Conservation (phyloP, 2,329 filamentous ascomycete species). For the Aspergillus novoparasiticus region DNA sequence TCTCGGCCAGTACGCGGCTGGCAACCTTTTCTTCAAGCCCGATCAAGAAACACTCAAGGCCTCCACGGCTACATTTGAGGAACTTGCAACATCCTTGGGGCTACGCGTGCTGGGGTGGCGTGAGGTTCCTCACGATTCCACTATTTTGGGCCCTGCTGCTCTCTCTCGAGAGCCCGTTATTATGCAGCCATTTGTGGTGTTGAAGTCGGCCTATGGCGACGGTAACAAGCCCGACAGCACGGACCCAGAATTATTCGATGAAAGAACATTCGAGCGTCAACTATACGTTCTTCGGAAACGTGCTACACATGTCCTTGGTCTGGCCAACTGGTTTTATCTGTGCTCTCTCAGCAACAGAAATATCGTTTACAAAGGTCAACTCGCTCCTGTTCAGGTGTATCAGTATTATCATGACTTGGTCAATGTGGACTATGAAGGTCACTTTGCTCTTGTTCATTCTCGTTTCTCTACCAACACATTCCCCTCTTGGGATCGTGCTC, state of each 20-base stretch:
- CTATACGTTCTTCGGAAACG: conserved; percentile 94
- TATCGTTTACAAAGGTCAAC: conserved; percentile 98
- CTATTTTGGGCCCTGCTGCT: conserved; percentile 87
- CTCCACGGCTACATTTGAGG: conserved; percentile 90
- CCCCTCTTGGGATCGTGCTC: conserved; percentile 95
- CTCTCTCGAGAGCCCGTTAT: conserved; percentile 93
- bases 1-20: conserved; percentile 90
- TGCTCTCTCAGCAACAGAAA: conserved; percentile 97
- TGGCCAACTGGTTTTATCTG: conserved; percentile 98
- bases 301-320: conserved; percentile 88
- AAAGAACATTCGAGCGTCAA: conserved; percentile 84
- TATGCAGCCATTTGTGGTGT: conserved; percentile 91
- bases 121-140: conserved; percentile 91
- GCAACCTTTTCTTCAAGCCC: conserved; percentile 98
- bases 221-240: conserved; percentile 77
- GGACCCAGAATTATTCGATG: conserved; percentile 79
- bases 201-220: conserved; percentile 79
- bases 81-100: conserved; percentile 83
- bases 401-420: conserved; percentile 97
- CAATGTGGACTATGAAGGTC: conserved; percentile 94
- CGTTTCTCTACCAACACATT: conserved; percentile 99
- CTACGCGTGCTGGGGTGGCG: conserved; percentile 94
- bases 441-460: conserved; percentile 95
- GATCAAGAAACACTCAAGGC: conserved; percentile 86
- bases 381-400: conserved; percentile 93